Percentiles rank a stretch among this genome's conserved stretches.
These are phyloP conservation scores for Atkinsonella texensis DNA, from an alignment of 2,329 filamentous ascomycete genomes.

Conservation along the genomic window DNA sequence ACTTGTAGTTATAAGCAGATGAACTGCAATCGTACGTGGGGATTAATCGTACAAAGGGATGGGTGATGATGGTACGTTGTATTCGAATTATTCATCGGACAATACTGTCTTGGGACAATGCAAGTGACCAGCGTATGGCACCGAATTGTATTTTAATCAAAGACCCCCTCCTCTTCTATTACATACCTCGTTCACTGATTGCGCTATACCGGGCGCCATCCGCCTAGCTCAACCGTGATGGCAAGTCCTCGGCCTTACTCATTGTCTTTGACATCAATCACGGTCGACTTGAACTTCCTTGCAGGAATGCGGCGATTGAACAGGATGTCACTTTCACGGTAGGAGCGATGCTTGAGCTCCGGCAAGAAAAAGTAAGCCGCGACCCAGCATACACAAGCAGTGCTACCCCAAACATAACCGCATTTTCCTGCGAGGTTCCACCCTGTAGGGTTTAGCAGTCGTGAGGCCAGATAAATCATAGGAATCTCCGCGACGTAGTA, in stretches of 20 bases:
- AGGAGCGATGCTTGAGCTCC: constrained; percentile 38
- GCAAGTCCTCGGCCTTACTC: neutral
- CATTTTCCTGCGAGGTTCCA: constrained; percentile 32
- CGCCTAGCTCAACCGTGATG: too few species aligned
- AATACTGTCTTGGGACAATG: too few species aligned
- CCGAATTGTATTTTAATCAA: too few species aligned
- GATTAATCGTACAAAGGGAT: too few species aligned
- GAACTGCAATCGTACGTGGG: too few species aligned
- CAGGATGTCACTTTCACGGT: constrained; percentile 34
- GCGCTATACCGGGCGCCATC: too few species aligned
- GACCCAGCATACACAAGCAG: constrained; percentile 22
- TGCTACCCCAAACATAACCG: constrained; percentile 33
- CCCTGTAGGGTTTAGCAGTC: constrained; percentile 24
- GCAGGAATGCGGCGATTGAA: constrained; percentile 18
- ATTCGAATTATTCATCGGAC: too few species aligned
- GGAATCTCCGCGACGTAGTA: constrained; percentile 30
- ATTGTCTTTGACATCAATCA: constrained; percentile 6
- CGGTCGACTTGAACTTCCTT: constrained; percentile 12
- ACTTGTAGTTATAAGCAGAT: too few species aligned
- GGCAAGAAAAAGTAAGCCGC: constrained; percentile 35
- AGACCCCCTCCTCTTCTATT: too few species aligned
- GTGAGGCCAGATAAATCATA: constrained; percentile 27
- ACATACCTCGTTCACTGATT: too few species aligned
- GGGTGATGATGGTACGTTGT: too few species aligned
- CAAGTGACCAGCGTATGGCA: too few species aligned